These are phyloP conservation scores for Edaphochlamys debaryana DNA, from an alignment of 139 green algal species.

Conservation along the genomic window DNA sequence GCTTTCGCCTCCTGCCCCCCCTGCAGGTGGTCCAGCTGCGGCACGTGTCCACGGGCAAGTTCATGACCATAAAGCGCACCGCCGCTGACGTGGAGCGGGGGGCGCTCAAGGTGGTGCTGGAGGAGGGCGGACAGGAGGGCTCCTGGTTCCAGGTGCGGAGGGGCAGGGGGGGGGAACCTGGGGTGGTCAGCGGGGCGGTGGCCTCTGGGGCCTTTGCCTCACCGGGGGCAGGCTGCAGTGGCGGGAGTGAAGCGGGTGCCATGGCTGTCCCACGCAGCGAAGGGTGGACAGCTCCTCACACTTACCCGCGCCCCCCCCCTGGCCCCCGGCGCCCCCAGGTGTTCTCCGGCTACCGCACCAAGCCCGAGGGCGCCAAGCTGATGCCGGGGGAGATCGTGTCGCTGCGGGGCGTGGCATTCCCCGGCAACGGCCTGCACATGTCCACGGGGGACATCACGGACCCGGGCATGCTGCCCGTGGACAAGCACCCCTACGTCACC, in stretches of 20 bases:
- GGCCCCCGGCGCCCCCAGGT: background rate
- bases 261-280: no score
- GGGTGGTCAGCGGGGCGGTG: background rate
- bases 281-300: no score
- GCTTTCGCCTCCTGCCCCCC: background rate
- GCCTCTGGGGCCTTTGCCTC: no score
- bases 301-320: no score
- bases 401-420: slow-evolving; percentile 23
- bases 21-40: slow-evolving; percentile 31
- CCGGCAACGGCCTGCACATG: slow-evolving; percentile 45
- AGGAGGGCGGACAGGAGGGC: slow-evolving; percentile 36
- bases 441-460: slow-evolving; percentile 12
- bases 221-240: no score
- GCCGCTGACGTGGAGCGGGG: slow-evolving; percentile 46
- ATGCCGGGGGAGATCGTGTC: slow-evolving; percentile 39
- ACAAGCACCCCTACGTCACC: slow-evolving; percentile 15
- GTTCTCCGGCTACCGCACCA: slow-evolving; percentile 47
- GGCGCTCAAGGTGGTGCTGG: slow-evolving; percentile 46
- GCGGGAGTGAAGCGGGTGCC: no score
- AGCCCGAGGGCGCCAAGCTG: slow-evolving; percentile 44
- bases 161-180: no score
- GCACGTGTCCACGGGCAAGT: slow-evolving; percentile 26
- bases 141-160: slow-evolving; percentile 42
- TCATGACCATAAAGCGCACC: slow-evolving; percentile 42
- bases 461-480: slow-evolving; percentile 42